phyloP scores from a whole-genome alignment of 192 early-diverging fungal species.

The Umbelopsis vinacea region DNA sequence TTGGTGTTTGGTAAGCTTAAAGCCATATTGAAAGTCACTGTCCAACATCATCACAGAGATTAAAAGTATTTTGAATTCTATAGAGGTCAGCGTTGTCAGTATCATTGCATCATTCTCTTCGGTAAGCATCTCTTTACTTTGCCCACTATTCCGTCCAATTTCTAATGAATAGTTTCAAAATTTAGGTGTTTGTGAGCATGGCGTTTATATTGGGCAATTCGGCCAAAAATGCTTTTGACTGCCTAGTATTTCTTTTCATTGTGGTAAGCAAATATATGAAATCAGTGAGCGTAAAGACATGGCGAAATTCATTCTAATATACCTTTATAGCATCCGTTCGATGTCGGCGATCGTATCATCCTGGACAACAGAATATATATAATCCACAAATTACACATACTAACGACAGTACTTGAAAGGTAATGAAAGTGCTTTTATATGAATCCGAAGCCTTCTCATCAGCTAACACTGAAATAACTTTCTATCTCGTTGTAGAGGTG shows the following conservation, averaged over 20 bases:
- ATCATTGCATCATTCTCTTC: slow-evolving; percentile 10
- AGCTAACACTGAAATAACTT: too few relatives aligned
- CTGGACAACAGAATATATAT: slow-evolving; percentile 4
- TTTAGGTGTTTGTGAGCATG: slow-evolving; percentile 17
- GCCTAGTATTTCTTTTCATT: slow-evolving; percentile 2
- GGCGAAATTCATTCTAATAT: not conserved
- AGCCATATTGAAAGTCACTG: too few relatives aligned
- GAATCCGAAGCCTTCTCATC: not conserved
- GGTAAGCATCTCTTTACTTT: not conserved
- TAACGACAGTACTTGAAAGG: slow-evolving; percentile 7
- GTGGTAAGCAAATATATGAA: not conserved
- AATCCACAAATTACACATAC: slow-evolving; percentile 11
- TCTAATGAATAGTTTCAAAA: not conserved
- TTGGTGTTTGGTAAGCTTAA: not conserved
- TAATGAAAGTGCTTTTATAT: not conserved
- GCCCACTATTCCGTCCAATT: not conserved
- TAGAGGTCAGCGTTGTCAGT: slow-evolving; percentile 20
- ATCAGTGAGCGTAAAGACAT: not conserved
- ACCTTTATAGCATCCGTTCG: not conserved
- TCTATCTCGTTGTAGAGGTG: not conserved
- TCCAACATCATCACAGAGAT: not conserved
- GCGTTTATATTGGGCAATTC: slow-evolving; percentile 12
- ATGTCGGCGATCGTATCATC: slow-evolving; percentile 12
- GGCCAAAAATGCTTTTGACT: slow-evolving; percentile 19
- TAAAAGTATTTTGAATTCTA: too few relatives aligned